Evolutionary conservation across 352 stramenopile species (phyloP), one percentile per base, ranked within the genome.

Genomic region (Phytophthora crassamura): DNA sequence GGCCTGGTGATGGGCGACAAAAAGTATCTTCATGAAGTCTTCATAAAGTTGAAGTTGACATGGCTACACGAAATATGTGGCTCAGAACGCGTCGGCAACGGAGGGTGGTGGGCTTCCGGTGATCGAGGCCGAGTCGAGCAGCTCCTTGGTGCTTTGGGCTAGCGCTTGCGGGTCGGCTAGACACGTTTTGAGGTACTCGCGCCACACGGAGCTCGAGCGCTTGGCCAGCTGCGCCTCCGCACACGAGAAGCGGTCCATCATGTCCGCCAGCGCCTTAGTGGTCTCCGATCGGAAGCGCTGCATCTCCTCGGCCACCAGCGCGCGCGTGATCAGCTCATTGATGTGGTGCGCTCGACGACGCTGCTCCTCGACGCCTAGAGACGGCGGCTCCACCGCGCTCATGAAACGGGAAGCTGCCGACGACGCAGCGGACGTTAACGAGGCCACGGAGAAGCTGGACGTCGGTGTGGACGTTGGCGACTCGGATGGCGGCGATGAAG

Each of bases 241-340:
- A 54, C 77, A 88, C 0, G 81, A 77, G 38, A 91, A 82, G 11
- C 86, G 83, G 45, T 72, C 73, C 59, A 91, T 88, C 20, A 80
- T 71, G 4, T 80, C 73, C 22, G 71, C 68, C 43, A 91, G 28
- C 4, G 64, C 49, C 28, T 59, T 61, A 38, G 72, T 77, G 45
- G 80, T 89, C 38, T 81, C 66, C 12, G 46, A 36, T 64, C 69
- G 68, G 49, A 93, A 88, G 16, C 84, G 82, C 8, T 80, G 51
- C 42, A 89, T 86, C 62, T 91, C 84, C 40, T 89, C 82, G 7
- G 76, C 78, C 18, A 88, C 45, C 11, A 93, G 62, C 9, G 82
- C 82, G n/a, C 80, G 75, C 4, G 73, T 85, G n/a, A 87, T 75
- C 25, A 90, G 66, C 8, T 83, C 72, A 11, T 30, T 71, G 2